Percentiles rank a stretch among this genome's conserved stretches.
Conservation (phyloP, 2,329 filamentous ascomycete species). For the Venturia pyrina region DNA sequence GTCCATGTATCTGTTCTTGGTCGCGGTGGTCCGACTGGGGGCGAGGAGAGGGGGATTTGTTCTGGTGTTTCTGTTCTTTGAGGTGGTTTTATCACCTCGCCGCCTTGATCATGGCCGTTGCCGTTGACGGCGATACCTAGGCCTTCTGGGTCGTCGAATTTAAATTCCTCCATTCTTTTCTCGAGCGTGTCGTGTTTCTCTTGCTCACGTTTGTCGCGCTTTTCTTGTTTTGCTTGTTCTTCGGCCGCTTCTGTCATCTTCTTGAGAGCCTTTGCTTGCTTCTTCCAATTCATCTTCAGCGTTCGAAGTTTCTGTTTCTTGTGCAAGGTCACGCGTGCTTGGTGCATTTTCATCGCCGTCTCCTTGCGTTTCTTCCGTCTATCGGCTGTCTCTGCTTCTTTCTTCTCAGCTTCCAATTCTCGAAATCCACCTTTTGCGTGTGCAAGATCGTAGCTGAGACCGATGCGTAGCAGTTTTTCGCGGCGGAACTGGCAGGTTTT, state of each 20-base stretch:
- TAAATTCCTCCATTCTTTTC: slow-evolving; percentile 10
- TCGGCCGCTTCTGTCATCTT: slow-evolving; percentile 11
- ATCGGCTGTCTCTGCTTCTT: slow-evolving; percentile 28
- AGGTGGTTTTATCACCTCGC: background rate
- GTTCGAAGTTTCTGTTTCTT: slow-evolving; percentile 29
- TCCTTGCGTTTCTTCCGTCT: slow-evolving; percentile 27
- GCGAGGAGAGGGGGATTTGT: background rate
- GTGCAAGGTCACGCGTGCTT: slow-evolving; percentile 24
- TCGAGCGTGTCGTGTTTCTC: background rate
- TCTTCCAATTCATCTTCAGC: slow-evolving; percentile 27
- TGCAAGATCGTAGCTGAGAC: slow-evolving; percentile 59
- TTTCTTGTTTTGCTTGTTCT: slow-evolving; percentile 15
- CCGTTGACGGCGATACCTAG: slow-evolving; percentile 9
- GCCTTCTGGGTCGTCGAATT: slow-evolving; percentile 10
- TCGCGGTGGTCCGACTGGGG: background rate
- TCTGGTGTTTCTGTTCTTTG: slow-evolving; percentile 4
- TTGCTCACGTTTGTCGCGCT: slow-evolving; percentile 11
- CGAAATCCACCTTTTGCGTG: slow-evolving; percentile 53
- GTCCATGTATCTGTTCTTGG: background rate
- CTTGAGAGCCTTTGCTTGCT: slow-evolving; percentile 9
- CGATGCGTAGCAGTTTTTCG: slow-evolving; percentile 65
- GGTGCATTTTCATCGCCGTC: slow-evolving; percentile 27
- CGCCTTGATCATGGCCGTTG: background rate
- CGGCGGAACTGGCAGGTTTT: slow-evolving; percentile 51
- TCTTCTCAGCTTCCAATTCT: slow-evolving; percentile 39